Base-by-base conservation (phyloP, 495 filamentous ascomycete species). In the Neurospora discreta region DNA sequence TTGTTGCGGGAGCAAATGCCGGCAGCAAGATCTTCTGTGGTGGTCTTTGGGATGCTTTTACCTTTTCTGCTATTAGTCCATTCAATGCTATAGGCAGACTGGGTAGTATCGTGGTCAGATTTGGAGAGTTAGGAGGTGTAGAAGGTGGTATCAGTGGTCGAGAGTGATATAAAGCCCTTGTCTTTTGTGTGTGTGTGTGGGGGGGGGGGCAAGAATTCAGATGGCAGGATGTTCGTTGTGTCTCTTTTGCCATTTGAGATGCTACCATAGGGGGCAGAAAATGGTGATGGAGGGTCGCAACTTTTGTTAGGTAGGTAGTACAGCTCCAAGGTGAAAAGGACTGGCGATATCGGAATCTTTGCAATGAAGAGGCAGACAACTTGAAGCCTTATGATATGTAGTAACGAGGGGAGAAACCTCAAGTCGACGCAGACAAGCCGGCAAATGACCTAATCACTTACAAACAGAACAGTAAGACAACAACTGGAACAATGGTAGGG, bases 1-100 rank as follows among this genome's bases (percentile, higher is more conserved):
- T 38, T 58, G 43, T 46, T 52, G 70, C 52, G 15, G 68, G 70
- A 33, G 43, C 70, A 74, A 76, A 76, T 76, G 74, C 72, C 74
- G 74, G 72, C 69, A 73, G 39, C 26, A 33, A 65, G 52, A 65
- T 65, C 52, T 65, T 65, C 15, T 1, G 52, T 33, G 23, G 23
- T 52, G 43, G 43, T 39, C 39, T 8, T 44, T 44, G 3, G 3
- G 1, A 5, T 44, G 43, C n/a, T 46, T 46, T 46, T 11, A 42
- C 41, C 41, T 5, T 36, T 36, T 36, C n/a, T 36, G 2, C 3
- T 3, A 0, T 2, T 58, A 58, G 1, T 20, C 23, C 46, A 58
- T 20, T 46, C 46, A 58, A 11, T 60, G 52, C n/a, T 30, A 30
- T 60, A 6, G n/a, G 44, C 10, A 11, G 10, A 52, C 10, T 60